phyloP scores from a whole-genome alignment of 176 grass and related monocot species.

The Oryza glaberrima region DNA sequence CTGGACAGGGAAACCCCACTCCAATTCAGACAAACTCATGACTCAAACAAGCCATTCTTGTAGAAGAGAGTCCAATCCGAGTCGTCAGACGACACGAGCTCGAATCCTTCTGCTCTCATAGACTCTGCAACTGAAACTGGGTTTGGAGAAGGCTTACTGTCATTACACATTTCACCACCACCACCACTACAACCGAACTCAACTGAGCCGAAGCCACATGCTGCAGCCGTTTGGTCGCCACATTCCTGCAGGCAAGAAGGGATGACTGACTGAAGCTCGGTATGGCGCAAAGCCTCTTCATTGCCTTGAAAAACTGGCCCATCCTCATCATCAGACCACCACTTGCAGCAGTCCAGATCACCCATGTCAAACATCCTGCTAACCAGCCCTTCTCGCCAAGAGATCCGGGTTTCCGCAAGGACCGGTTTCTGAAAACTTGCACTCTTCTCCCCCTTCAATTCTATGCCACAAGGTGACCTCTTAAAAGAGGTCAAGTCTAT shows the following conservation, averaged over 20 bases:
- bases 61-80: constrained; percentile 87
- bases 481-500: constrained; percentile 73
- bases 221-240: constrained; percentile 20
- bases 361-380: constrained; percentile 93
- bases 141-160: constrained; percentile 5
- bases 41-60: constrained; percentile 80
- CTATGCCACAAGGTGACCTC: constrained; percentile 47
- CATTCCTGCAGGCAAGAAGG: constrained; percentile 37
- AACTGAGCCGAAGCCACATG: constrained; percentile 58
- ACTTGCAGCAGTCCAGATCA: constrained; percentile 69
- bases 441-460: constrained; percentile 40
- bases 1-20: constrained; percentile 31
- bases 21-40: constrained; percentile 48
- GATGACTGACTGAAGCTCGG: constrained; percentile 20
- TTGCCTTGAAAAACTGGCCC: constrained; percentile 9
- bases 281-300: not conserved
- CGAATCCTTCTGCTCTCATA: constrained; percentile 71
- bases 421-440: constrained; percentile 27
- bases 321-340: constrained; percentile 86
- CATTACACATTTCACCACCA: constrained; percentile 32
- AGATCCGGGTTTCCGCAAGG: constrained; percentile 57
- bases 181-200: constrained; percentile 42
- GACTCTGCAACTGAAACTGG: constrained; percentile 56
- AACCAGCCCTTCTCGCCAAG: constrained; percentile 88
- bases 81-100: constrained; percentile 69